Conservation (phyloP, 2,329 filamentous ascomycete species). For the Fusarium lateritium region DNA sequence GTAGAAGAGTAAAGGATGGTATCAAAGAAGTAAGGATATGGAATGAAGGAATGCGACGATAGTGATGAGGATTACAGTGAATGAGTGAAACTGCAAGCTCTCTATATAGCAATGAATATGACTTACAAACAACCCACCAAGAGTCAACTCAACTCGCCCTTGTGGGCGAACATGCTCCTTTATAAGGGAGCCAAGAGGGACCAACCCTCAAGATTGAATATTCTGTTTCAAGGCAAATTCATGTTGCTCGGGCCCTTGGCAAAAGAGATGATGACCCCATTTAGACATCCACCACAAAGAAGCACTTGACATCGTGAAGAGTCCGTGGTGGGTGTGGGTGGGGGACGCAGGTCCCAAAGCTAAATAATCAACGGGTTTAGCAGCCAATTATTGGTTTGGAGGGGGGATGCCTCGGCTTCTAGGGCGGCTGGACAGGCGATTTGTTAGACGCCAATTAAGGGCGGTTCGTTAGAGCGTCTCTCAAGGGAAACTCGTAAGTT, state of each 20-base stretch:
- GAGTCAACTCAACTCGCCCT: conserved; percentile 13
- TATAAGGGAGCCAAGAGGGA: conserved; percentile 31
- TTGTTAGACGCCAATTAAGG: conserved; percentile 28
- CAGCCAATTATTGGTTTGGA: conserved; percentile 34
- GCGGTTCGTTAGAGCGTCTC: background rate
- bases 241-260: conserved; percentile 27
- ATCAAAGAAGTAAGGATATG: conserved; percentile 7
- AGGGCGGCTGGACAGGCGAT: background rate
- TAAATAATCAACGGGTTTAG: conserved; percentile 17
- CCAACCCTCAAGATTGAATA: conserved; percentile 40
- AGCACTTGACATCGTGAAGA: conserved; percentile 22
- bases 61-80: conserved; percentile 18
- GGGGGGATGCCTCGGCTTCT: conserved; percentile 17
- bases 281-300: conserved; percentile 7
- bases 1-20: conserved; percentile 7
- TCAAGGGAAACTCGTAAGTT: conserved; percentile 20
- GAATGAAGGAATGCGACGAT: conserved; percentile 6
- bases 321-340: conserved; percentile 12
- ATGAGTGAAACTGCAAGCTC: conserved; percentile 35
- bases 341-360: conserved; percentile 32
- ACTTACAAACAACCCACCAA: conserved; percentile 11
- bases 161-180: conserved; percentile 32
- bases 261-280: conserved; percentile 33
- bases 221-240: conserved; percentile 15
- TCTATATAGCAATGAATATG: conserved; percentile 35